A percentile compares a stretch with the other conserved stretches of the same genome.
These are phyloP conservation scores for Trichoderma brevicompactum DNA, from an alignment of 2,329 filamentous ascomycete genomes.

Conservation along the genomic window DNA sequence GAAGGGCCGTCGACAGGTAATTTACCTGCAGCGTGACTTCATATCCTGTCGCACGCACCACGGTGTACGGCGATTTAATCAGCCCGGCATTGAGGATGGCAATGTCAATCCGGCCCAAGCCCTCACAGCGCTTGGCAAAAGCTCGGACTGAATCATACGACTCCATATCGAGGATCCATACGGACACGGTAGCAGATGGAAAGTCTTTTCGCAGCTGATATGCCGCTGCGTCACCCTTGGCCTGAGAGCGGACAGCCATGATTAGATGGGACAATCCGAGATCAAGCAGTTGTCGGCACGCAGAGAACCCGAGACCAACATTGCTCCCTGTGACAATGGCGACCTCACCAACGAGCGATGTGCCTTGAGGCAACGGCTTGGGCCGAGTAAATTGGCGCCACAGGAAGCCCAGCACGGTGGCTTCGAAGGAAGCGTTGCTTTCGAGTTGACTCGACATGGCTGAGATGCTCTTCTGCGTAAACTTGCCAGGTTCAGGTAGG, in stretches of 20 bases:
- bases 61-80: background rate
- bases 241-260: conserved; percentile 40
- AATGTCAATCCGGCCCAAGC: background rate
- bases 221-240: conserved; percentile 38
- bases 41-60: background rate
- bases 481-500: background rate
- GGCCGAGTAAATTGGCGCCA: background rate
- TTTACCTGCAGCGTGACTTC: conserved; percentile 7
- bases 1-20: conserved; percentile 12
- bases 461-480: background rate
- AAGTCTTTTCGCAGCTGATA: conserved; percentile 36
- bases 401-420: conserved; percentile 6
- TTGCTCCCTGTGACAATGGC: conserved; percentile 45
- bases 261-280: conserved; percentile 42
- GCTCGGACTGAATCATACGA: background rate
- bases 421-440: background rate
- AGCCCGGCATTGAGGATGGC: conserved; percentile 11
- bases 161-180: conserved; percentile 25
- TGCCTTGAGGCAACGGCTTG: background rate
- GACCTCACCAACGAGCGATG: conserved; percentile 28
- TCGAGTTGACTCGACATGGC: conserved; percentile 12
- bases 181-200: conserved; percentile 29
- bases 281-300: conserved; percentile 41
- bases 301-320: conserved; percentile 42
- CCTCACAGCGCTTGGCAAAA: conserved; percentile 1